These are phyloP conservation scores for Penicillium glabrum DNA, from an alignment of 2,329 filamentous ascomycete genomes.

Conservation along the genomic window DNA sequence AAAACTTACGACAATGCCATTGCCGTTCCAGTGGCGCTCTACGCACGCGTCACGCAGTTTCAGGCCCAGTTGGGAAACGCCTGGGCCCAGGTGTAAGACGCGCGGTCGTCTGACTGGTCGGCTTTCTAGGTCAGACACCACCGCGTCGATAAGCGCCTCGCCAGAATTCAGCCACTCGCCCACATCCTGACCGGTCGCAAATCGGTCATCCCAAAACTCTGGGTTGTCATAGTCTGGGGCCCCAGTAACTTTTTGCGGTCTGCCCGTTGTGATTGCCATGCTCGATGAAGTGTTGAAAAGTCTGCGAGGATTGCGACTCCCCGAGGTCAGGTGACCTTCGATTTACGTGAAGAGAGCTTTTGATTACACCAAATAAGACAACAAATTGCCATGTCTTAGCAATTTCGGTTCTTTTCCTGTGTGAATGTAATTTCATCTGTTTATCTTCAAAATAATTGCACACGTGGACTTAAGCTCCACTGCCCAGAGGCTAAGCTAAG, in stretches of 20 bases:
- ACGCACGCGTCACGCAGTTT: slow-evolving; percentile 31
- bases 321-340: slow-evolving; percentile 2
- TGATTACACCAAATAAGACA: too few relatives aligned
- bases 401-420: neutral
- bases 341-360: too few relatives aligned
- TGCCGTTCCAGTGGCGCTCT: slow-evolving; percentile 26
- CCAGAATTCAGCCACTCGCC: slow-evolving; percentile 41
- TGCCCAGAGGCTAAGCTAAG: neutral
- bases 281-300: neutral
- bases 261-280: slow-evolving; percentile 16
- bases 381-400: too few relatives aligned
- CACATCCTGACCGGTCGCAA: slow-evolving; percentile 36
- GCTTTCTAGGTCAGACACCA: slow-evolving; percentile 25
- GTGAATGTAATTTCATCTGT: neutral
- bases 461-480: neutral
- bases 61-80: slow-evolving; percentile 32
- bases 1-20: slow-evolving; percentile 33
- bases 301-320: neutral
- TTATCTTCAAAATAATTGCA: neutral
- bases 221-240: slow-evolving; percentile 37
- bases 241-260: slow-evolving; percentile 22
- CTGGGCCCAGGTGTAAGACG: slow-evolving; percentile 36
- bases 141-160: slow-evolving; percentile 29
- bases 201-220: slow-evolving; percentile 34
- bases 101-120: slow-evolving; percentile 16